Evolutionary conservation across 371 early-diverging fungal genomes (phyloP).

Genomic region (Mortierella sp.): DNA sequence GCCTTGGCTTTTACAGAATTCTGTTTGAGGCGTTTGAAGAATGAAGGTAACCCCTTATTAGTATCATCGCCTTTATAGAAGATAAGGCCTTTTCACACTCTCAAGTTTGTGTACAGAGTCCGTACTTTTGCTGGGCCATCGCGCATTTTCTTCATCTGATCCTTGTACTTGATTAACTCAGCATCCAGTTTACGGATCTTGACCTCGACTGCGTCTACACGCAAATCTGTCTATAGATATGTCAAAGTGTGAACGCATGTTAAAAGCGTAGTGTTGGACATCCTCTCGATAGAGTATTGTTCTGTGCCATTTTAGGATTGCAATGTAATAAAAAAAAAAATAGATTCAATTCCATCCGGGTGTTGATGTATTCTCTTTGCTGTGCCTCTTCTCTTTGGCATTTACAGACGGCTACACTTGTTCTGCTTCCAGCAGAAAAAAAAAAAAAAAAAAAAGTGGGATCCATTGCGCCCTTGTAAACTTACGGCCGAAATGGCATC

Average conservation of each 20-base stretch:
- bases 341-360: too few relatives aligned
- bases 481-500: slow-evolving; percentile 82
- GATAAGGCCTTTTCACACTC: background rate
- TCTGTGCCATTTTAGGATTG: too few relatives aligned
- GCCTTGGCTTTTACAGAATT: slow-evolving; percentile 93
- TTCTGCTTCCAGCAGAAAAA: too few relatives aligned
- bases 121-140: slow-evolving; percentile 94
- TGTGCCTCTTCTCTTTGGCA: too few relatives aligned
- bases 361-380: too few relatives aligned
- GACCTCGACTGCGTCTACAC: slow-evolving; percentile 90
- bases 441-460: too few relatives aligned
- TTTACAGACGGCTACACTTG: too few relatives aligned
- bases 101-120: background rate
- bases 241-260: background rate
- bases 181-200: slow-evolving; percentile 95
- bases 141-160: slow-evolving; percentile 94
- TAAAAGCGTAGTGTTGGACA: too few relatives aligned
- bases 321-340: too few relatives aligned
- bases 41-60: background rate
- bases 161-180: slow-evolving; percentile 89
- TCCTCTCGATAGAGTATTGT: too few relatives aligned
- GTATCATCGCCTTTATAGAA: background rate
- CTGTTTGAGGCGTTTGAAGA: slow-evolving; percentile 54
- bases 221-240: slow-evolving; percentile 77
- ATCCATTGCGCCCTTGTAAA: background rate